Evolutionary conservation across 805 yeast genomes (phyloP).

Genomic region (Yamadazyma takamatsuzukensis): DNA sequence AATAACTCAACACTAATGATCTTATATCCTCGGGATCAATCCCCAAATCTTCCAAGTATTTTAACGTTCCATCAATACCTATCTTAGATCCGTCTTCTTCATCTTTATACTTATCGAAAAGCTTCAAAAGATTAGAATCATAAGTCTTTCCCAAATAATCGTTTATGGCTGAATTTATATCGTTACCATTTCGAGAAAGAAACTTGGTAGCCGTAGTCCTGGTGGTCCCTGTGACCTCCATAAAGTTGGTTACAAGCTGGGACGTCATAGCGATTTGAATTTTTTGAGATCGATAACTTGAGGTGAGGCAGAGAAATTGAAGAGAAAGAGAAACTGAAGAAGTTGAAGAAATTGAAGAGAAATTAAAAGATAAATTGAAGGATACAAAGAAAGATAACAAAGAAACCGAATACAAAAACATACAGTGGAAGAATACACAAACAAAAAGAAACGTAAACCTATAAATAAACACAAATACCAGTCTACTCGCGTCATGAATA

Average conservation of each 20-base stretch:
- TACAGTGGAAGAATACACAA: no score
- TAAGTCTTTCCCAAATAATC: constrained; percentile 18
- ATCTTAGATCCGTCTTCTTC: constrained; percentile 40
- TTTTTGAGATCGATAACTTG: no score
- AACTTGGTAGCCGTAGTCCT: constrained; percentile 31
- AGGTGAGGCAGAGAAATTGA: no score
- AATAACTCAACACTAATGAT: constrained; percentile 67
- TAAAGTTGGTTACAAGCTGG: constrained; percentile 23
- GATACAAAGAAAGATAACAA: no score
- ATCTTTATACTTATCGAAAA: constrained; percentile 35
- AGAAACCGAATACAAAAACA: no score
- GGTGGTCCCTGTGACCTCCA: constrained; percentile 38
- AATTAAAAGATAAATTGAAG: no score
- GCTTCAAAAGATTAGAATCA: constrained; percentile 18
- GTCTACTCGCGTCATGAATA: neutral
- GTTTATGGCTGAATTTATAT: constrained; percentile 29
- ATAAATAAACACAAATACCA: no score
- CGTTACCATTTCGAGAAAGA: constrained; percentile 28
- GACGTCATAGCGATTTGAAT: no score
- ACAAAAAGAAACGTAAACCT: no score
- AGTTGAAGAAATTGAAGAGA: no score
- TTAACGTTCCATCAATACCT: constrained; percentile 75
- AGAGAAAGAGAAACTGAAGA: no score
- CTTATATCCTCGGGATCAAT: constrained; percentile 71
- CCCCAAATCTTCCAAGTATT: constrained; percentile 62